Evolutionary conservation across 1,284 basidiomycete genomes (phyloP).

Genomic region (Fomitopsis betulina): DNA sequence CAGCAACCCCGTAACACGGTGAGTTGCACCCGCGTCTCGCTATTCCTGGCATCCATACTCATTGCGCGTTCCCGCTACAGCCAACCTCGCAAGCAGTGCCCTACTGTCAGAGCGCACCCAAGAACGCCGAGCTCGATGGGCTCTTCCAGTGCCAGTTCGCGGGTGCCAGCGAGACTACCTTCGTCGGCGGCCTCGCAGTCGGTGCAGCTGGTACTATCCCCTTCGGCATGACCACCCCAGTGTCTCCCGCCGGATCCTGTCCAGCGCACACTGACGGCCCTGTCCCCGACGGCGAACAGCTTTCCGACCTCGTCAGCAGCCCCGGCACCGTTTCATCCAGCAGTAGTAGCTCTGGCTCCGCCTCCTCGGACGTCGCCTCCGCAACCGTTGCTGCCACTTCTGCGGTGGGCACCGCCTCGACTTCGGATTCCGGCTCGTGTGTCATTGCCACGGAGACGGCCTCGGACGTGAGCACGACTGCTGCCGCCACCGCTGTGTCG

Average conservation of each 20-base stretch:
- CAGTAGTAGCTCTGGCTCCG: constrained; percentile 6
- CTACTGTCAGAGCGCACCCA: constrained; percentile 37
- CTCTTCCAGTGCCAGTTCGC: constrained; percentile 40
- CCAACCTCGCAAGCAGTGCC: constrained; percentile 32
- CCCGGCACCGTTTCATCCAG: constrained; percentile 30
- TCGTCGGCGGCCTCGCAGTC: constrained; percentile 25
- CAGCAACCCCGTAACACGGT: constrained; percentile 54
- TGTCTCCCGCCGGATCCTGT: constrained; percentile 37
- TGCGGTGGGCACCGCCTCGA: neutral
- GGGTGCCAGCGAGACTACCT: constrained; percentile 28
- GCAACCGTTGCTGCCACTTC: constrained; percentile 10
- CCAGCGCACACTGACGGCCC: constrained; percentile 34
- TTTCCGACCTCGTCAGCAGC: constrained; percentile 38
- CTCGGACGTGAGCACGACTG: neutral
- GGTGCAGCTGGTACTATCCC: constrained; percentile 34
- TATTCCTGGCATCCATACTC: neutral
- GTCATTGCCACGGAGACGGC: constrained; percentile 6
- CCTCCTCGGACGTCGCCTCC: constrained; percentile 2
- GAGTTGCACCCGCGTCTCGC: constrained; percentile 10
- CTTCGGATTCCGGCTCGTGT: neutral
- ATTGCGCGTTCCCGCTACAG: constrained; percentile 14
- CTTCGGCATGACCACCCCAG: constrained; percentile 27
- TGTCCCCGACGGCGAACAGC: constrained; percentile 47
- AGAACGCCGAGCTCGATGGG: constrained; percentile 36
- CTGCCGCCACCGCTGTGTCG: neutral